A percentile compares a stretch with the other conserved stretches of the same genome.
Conservation (phyloP, 2,329 filamentous ascomycete species). For the Beauveria sp. region DNA sequence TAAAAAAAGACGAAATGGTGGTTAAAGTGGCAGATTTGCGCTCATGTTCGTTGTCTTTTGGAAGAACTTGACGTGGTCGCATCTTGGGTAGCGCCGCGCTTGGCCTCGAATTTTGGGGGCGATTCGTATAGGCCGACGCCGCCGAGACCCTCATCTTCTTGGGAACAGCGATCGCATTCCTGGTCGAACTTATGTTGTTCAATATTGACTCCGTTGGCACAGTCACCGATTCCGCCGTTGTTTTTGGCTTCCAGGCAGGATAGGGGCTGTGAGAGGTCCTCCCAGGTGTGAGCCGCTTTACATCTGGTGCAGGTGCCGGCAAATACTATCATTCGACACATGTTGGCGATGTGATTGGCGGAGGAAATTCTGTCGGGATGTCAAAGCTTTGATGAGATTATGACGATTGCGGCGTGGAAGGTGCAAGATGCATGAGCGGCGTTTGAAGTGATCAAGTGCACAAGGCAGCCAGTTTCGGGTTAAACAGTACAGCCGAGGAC, state of each 20-base stretch:
- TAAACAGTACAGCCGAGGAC: background rate
- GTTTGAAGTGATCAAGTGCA: background rate
- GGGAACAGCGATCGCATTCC: slow-evolving; percentile 37
- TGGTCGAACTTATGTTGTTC: slow-evolving; percentile 41
- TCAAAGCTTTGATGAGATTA: background rate
- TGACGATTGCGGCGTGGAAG: background rate
- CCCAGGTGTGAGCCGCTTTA: slow-evolving; percentile 32
- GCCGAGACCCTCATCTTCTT: slow-evolving; percentile 35
- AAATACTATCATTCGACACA: slow-evolving; percentile 42
- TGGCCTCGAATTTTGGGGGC: slow-evolving; percentile 5
- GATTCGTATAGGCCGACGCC: slow-evolving; percentile 28
- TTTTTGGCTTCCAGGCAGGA: slow-evolving; percentile 44
- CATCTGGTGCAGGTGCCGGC: slow-evolving; percentile 37
- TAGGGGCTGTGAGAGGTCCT: slow-evolving; percentile 37
- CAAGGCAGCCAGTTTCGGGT: background rate
- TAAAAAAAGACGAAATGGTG: background rate
- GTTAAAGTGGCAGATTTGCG: background rate
- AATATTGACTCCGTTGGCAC: slow-evolving; percentile 30
- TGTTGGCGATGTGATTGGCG: slow-evolving; percentile 16
- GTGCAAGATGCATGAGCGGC: background rate
- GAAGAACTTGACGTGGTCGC: background rate
- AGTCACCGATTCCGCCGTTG: slow-evolving; percentile 36
- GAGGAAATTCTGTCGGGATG: background rate
- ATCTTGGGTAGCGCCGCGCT: slow-evolving; percentile 2
- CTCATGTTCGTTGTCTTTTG: slow-evolving; percentile 10